phyloP scores from a whole-genome alignment of 2,329 filamentous ascomycete species.

The Penicillium aurantiogriseum region DNA sequence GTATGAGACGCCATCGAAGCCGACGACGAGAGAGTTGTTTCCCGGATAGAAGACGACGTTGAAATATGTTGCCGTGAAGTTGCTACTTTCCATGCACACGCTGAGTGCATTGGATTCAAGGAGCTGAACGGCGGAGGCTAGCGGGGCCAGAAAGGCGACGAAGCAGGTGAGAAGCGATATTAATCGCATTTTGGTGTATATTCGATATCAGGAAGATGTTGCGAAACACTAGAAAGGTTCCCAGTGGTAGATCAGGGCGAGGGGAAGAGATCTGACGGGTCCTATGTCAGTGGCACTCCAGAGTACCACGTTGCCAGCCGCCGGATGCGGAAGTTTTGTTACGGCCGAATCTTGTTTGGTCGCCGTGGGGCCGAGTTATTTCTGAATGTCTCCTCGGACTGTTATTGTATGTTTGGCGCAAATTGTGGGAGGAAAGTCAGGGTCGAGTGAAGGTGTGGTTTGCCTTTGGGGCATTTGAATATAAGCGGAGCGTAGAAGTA shows the following conservation, averaged over 20 bases:
- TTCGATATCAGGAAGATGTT: conserved; percentile 6
- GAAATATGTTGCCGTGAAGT: conserved; percentile 85
- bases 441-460: neutral
- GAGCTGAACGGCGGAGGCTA: conserved; percentile 61
- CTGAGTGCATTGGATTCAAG: conserved; percentile 82
- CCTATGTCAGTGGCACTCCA: conserved; percentile 27
- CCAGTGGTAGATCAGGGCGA: conserved; percentile 15
- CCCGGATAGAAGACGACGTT: conserved; percentile 65
- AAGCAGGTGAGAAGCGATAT: conserved; percentile 36
- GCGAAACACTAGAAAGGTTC: conserved; percentile 1
- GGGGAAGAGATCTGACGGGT: conserved; percentile 12
- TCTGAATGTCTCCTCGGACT: conserved; percentile 6
- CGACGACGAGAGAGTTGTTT: conserved; percentile 70
- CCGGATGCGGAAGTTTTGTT: conserved; percentile 36
- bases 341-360: conserved; percentile 14
- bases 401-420: conserved; percentile 1
- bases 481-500: conserved; percentile 7
- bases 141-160: conserved; percentile 45
- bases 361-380: conserved; percentile 10
- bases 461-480: conserved; percentile 14
- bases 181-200: conserved; percentile 33
- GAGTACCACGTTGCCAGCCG: conserved; percentile 35
- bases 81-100: conserved; percentile 78
- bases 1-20: conserved; percentile 78
- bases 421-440: neutral